Base-by-base conservation (phyloP, 23 red algal genomes). In the Cyanidioschyzon merolae region DNA sequence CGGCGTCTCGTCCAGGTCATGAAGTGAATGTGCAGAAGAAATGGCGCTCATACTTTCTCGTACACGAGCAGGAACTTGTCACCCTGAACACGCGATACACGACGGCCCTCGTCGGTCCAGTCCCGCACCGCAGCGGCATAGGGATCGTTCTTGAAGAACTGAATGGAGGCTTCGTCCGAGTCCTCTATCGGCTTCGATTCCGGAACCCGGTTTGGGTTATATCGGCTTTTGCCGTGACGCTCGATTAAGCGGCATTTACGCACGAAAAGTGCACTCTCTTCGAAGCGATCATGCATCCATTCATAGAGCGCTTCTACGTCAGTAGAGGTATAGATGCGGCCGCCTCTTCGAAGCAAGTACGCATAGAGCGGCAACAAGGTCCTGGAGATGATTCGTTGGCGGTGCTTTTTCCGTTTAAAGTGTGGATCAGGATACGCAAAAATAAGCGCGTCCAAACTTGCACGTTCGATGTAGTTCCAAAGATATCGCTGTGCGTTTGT, bases 401-500 rank as follows among this genome's bases (percentile, higher is more conserved):
- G 74, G 77, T 91, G 83, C 68, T 91, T 98, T 40, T 80, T 83
- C 45, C 74, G 74, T 71, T 98, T 98, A 75, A 92, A 98, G 68
- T 98, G 94, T 21, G 94, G 94, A 58, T 98, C 94, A 21, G 94
- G 94, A 79, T 92, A 98, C 59, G 87, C 87, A 37, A 98, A 92
- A 37, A 98, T 85, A 30, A 98, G 58, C 78, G 88, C 90, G 7
- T 89, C 80, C 39, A 98, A 31, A 17, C 77, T 88, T 7, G 39
- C 84, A 41, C 77, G 79, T 0, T 59, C 40, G 59, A 98, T 85
- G 59, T 84, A 88, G 80, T 89, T 86, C 21, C 83, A 83, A 3
- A 98, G 80, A 77, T 77, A 91, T 63, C 84, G 87, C 88, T 88
- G 86, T 1, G 84, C 89, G 68, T 98, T 98, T 16, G 88, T 91